These are phyloP conservation scores for Nicotiana otophora DNA, from an alignment of 257 asterid genomes.

Conservation along the genomic window DNA sequence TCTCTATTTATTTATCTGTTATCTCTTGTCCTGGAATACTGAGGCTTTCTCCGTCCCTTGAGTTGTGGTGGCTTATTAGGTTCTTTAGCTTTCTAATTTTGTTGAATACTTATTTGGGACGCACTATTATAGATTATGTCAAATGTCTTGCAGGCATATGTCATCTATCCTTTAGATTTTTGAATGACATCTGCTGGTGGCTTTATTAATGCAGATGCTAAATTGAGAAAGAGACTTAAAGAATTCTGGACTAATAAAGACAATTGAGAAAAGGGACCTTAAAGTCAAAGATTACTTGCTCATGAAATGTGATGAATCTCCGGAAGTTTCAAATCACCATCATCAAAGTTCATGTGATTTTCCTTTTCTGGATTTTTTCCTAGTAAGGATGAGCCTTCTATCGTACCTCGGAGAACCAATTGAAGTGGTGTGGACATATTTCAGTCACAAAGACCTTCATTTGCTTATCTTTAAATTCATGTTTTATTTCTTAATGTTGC, in stretches of 20 bases:
- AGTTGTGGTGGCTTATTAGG: slow-evolving; percentile 4
- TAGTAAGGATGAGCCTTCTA: slow-evolving; percentile 17
- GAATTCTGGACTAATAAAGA: slow-evolving; percentile 56
- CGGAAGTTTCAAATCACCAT: slow-evolving; percentile 43
- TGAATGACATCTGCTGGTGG: slow-evolving; percentile 45
- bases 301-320: slow-evolving; percentile 29
- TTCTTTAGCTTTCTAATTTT: neutral
- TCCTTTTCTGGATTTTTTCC: slow-evolving; percentile 23
- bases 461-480: slow-evolving; percentile 20
- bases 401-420: slow-evolving; percentile 15
- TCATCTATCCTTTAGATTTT: slow-evolving; percentile 25
- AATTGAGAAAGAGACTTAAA: slow-evolving; percentile 56
- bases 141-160: slow-evolving; percentile 19
- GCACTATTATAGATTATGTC: slow-evolving; percentile 4
- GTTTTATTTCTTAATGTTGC: slow-evolving; percentile 66
- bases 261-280: slow-evolving; percentile 62
- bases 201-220: slow-evolving; percentile 62
- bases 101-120: slow-evolving; percentile 4
- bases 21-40: neutral
- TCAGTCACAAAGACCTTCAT: slow-evolving; percentile 30
- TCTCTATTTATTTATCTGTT: neutral
- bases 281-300: slow-evolving; percentile 37
- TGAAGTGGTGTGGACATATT: slow-evolving; percentile 42
- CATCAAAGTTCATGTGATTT: slow-evolving; percentile 31
- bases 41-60: slow-evolving; percentile 3